These are phyloP conservation scores for Fusarium caatingaense DNA, from an alignment of 2,329 filamentous ascomycete genomes.

Conservation along the genomic window DNA sequence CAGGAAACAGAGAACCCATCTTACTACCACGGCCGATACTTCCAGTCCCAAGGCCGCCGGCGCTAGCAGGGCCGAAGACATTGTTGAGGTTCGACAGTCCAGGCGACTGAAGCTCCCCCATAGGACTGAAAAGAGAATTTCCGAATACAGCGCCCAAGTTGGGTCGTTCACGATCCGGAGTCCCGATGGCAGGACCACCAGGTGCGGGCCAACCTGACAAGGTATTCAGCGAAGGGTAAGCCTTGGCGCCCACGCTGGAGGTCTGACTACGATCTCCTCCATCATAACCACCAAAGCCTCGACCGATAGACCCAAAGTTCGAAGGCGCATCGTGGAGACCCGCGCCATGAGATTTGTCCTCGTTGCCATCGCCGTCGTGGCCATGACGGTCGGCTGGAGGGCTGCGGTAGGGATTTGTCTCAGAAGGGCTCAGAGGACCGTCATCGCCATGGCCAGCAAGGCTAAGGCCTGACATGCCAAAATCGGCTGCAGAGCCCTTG, in stretches of 20 bases:
- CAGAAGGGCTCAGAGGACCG: conserved; percentile 89
- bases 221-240: conserved; percentile 71
- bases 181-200: conserved; percentile 68
- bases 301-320: conserved; percentile 66
- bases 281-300: conserved; percentile 67
- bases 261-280: conserved; percentile 93
- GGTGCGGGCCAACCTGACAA: conserved; percentile 72
- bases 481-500: conserved; percentile 67
- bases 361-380: conserved; percentile 69
- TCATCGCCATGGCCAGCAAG: conserved; percentile 67
- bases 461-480: conserved; percentile 71
- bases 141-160: conserved; percentile 73
- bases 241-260: conserved; percentile 85
- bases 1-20: conserved; percentile 86
- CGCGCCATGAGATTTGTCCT: conserved; percentile 60
- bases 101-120: conserved; percentile 83
- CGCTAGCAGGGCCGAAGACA: conserved; percentile 74
- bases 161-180: conserved; percentile 73
- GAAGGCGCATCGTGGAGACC: conserved; percentile 54
- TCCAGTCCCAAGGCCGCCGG: conserved; percentile 67
- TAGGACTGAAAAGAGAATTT: conserved; percentile 80
- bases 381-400: conserved; percentile 81
- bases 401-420: conserved; percentile 96
- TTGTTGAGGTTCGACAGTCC: conserved; percentile 74
- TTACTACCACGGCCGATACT: conserved; percentile 83